Conservation (phyloP, 2,329 filamentous ascomycete genomes). For the Colletotrichum sojae region DNA sequence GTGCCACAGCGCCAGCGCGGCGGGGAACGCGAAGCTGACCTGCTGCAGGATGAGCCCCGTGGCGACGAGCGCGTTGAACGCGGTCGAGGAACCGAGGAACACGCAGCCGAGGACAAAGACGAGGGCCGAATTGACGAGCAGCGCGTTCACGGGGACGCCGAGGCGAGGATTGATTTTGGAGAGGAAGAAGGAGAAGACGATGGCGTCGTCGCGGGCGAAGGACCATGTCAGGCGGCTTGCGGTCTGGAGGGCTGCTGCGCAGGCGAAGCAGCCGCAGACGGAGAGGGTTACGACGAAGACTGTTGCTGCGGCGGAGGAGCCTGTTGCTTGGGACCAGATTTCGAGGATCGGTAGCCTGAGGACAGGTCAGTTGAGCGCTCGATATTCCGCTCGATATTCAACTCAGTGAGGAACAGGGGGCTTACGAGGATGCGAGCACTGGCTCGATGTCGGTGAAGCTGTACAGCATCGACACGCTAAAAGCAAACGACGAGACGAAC, state of each 20-base stretch:
- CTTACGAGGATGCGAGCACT: conserved; percentile 29
- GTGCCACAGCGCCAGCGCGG: too few species aligned
- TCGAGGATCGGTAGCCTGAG: conserved; percentile 23
- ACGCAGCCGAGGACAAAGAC: conserved; percentile 22
- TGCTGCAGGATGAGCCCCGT: conserved; percentile 34
- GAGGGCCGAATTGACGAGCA: conserved; percentile 7
- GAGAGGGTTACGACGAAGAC: conserved; percentile 5
- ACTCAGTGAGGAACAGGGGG: background rate
- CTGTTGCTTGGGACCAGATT: conserved; percentile 31
- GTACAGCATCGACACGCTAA: conserved; percentile 49
- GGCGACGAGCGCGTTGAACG: conserved; percentile 34
- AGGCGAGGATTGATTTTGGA: background rate
- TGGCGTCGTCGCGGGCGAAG: conserved; percentile 33
- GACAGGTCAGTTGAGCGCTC: background rate
- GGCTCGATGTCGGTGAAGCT: conserved; percentile 43
- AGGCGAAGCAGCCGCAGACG: conserved; percentile 33
- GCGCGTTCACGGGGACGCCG: conserved; percentile 30
- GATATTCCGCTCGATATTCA: background rate
- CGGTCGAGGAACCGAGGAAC: conserved; percentile 28
- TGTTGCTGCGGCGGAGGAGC: conserved; percentile 8
- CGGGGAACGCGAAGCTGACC: conserved; percentile 32
- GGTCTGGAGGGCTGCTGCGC: conserved; percentile 26
- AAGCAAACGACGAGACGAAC: conserved; percentile 50
- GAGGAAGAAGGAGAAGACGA: conserved; percentile 18
- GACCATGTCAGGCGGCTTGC: conserved; percentile 36